Conservation (phyloP, 2,329 filamentous ascomycete genomes). For the Ophiocordyceps robertsii region DNA sequence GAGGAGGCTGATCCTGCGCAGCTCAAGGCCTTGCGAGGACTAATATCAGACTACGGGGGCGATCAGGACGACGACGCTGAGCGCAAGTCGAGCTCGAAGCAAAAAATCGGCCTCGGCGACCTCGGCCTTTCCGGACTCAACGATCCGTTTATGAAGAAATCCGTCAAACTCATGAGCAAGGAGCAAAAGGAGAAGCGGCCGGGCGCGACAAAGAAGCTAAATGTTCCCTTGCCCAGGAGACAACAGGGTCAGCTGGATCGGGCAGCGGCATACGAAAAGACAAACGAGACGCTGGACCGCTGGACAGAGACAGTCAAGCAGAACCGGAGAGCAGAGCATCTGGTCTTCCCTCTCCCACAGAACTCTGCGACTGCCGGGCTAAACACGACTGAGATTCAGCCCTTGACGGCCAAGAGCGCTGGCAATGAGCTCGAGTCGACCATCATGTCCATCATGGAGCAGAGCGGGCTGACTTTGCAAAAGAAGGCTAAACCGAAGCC, state of each 20-base stretch:
- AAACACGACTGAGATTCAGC: constrained; percentile 48
- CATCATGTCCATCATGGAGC: constrained; percentile 78
- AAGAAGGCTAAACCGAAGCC: constrained; percentile 34
- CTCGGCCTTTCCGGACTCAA: constrained; percentile 57
- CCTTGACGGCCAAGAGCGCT: constrained; percentile 48
- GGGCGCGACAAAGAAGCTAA: constrained; percentile 51
- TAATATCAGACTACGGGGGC: constrained; percentile 57
- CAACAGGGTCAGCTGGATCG: constrained; percentile 81
- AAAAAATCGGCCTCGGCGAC: constrained; percentile 64
- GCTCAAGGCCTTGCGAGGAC: constrained; percentile 50
- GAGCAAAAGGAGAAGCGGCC: constrained; percentile 38
- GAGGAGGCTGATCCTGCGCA: constrained; percentile 37
- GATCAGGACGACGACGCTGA: constrained; percentile 40
- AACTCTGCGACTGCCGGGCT: constrained; percentile 49
- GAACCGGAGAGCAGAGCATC: constrained; percentile 80
- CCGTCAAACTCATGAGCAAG: constrained; percentile 60
- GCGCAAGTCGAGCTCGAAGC: constrained; percentile 32
- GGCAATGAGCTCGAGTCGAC: constrained; percentile 73
- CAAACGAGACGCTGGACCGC: constrained; percentile 76
- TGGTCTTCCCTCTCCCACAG: constrained; percentile 74
- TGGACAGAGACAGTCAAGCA: constrained; percentile 95
- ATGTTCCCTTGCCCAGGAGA: constrained; percentile 69
- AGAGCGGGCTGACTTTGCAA: constrained; percentile 60
- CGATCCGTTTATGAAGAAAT: constrained; percentile 64
- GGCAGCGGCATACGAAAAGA: constrained; percentile 72